Conservation (phyloP, 768 basidiomycete genomes). For the Symmetrospora coprosmae region DNA sequence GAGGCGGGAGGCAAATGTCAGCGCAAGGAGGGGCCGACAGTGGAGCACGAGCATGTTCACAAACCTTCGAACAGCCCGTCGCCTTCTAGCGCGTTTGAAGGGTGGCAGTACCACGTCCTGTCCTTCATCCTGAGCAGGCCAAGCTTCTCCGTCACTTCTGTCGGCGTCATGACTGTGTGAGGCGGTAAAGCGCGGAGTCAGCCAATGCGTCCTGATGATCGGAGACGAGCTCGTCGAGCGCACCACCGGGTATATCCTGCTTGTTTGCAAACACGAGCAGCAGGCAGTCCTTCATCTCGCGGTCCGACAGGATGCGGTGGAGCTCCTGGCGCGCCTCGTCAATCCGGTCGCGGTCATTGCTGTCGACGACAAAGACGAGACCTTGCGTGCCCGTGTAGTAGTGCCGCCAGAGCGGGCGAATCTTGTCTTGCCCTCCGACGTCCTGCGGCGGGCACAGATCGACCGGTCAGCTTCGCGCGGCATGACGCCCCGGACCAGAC, state of each 20-base stretch:
- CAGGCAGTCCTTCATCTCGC: slow-evolving; percentile 96
- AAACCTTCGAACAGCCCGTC: slow-evolving; percentile 86
- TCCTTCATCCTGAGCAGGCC: slow-evolving; percentile 92
- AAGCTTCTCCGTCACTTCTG: slow-evolving; percentile 93
- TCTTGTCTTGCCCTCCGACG: slow-evolving; percentile 99
- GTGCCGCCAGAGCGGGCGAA: slow-evolving; percentile 93
- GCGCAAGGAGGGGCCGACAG: background rate
- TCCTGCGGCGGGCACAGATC: slow-evolving; percentile 24
- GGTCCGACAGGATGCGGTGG: slow-evolving; percentile 84
- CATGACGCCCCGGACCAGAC: background rate
- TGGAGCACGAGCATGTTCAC: too few species aligned
- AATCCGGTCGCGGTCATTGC: slow-evolving; percentile 83
- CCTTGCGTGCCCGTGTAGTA: slow-evolving; percentile 99
- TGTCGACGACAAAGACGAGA: slow-evolving; percentile 94
- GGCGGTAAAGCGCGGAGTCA: too few species aligned
- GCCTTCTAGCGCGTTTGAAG: slow-evolving; percentile 59
- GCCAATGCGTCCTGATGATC: too few species aligned
- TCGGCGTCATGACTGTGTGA: slow-evolving; percentile 82
- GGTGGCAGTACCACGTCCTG: slow-evolving; percentile 97
- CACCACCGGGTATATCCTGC: slow-evolving; percentile 93
- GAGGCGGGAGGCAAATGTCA: too few species aligned
- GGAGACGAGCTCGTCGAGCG: slow-evolving; percentile 33
- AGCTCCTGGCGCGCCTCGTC: slow-evolving; percentile 93
- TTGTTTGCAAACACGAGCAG: slow-evolving; percentile 98
- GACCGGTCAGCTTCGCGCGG: background rate